Conservation (phyloP, 2,329 filamentous ascomycete genomes). For the Aspergillus ochraceus region DNA sequence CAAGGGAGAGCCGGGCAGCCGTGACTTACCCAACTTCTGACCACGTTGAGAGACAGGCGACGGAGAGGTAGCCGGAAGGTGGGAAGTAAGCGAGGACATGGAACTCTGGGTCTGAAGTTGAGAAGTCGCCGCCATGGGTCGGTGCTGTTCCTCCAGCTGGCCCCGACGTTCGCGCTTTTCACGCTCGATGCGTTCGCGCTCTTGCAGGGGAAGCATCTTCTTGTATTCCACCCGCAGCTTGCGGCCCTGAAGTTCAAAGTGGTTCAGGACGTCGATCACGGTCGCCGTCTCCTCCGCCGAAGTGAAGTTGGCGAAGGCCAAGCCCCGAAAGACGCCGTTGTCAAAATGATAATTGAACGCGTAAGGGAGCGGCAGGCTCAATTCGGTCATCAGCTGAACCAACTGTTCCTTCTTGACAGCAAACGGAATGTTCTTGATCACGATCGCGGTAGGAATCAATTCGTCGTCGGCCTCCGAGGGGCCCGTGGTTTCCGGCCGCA, state of each 20-base stretch:
- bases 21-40: slow-evolving; percentile 38
- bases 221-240: slow-evolving; percentile 98
- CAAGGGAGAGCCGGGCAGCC: not conserved
- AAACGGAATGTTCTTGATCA: slow-evolving; percentile 99
- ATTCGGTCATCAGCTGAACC: slow-evolving; percentile 87
- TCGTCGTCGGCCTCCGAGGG: slow-evolving; percentile 63
- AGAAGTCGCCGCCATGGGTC: slow-evolving; percentile 59
- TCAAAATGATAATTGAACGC: slow-evolving; percentile 99
- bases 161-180: slow-evolving; percentile 96
- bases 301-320: slow-evolving; percentile 98
- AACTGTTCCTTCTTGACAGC: slow-evolving; percentile 96
- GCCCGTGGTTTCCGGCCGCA: slow-evolving; percentile 42
- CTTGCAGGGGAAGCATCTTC: slow-evolving; percentile 95
- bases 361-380: slow-evolving; percentile 91
- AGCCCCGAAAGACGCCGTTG: slow-evolving; percentile 90
- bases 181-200: slow-evolving; percentile 91
- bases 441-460: slow-evolving; percentile 95
- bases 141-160: slow-evolving; percentile 95
- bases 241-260: slow-evolving; percentile 89
- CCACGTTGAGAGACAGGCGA: slow-evolving; percentile 64
- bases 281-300: slow-evolving; percentile 89
- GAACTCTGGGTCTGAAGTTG: slow-evolving; percentile 83
- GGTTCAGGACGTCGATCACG: slow-evolving; percentile 92
- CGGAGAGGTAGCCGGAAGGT: slow-evolving; percentile 64
- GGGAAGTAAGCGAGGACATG: slow-evolving; percentile 72